Evolutionary conservation across 2,329 filamentous ascomycete species (phyloP).

Genomic region (Claviceps sorghi): DNA sequence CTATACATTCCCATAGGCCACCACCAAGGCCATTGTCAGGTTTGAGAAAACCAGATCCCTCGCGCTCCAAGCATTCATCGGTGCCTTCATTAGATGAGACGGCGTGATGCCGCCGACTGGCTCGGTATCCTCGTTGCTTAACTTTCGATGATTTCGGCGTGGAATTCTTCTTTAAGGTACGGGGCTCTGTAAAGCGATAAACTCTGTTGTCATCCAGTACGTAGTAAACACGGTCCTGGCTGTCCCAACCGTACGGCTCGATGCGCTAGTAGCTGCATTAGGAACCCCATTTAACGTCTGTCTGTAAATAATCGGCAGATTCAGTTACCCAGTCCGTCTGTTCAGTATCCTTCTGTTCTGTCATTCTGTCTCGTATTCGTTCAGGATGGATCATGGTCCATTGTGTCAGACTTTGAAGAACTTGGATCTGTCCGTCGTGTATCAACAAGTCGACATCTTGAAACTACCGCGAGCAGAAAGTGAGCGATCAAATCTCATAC

Average conservation of each 20-base stretch:
- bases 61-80: conserved; percentile 17
- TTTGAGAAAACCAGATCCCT: conserved; percentile 13
- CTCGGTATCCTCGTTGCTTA: conserved; percentile 37
- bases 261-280: conserved; percentile 39
- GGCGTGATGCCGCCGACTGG: conserved; percentile 58
- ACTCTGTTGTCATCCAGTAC: conserved; percentile 88
- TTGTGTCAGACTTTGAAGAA: conserved; percentile 77
- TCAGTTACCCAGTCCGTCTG: conserved; percentile 65
- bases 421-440: conserved; percentile 37
- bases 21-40: conserved; percentile 50
- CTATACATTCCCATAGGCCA: conserved; percentile 83
- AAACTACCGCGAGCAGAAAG: neutral
- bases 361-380: conserved; percentile 72
- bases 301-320: conserved; percentile 5
- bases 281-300: neutral
- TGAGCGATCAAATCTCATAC: conserved; percentile 24
- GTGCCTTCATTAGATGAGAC: conserved; percentile 17
- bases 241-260: conserved; percentile 78
- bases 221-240: conserved; percentile 72
- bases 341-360: conserved; percentile 65
- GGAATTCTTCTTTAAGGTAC: conserved; percentile 43
- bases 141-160: conserved; percentile 49
- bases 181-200: conserved; percentile 72
- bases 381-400: conserved; percentile 85
- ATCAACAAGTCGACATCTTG: neutral